These are phyloP conservation scores for Xylaria sp. DNA, from an alignment of 2,329 filamentous ascomycete genomes.

Conservation along the genomic window DNA sequence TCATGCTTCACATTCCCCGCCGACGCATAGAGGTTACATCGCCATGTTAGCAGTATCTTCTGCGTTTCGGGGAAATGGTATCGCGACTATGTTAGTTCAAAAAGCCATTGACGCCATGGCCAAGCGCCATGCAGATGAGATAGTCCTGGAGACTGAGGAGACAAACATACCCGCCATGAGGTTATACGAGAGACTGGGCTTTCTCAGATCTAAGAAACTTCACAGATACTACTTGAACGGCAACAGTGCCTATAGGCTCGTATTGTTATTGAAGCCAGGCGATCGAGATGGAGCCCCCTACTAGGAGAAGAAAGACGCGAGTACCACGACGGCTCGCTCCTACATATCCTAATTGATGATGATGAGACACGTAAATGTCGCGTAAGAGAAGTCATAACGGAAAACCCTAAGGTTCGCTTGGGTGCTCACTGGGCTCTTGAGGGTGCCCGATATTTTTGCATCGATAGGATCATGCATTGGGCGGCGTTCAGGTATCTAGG, in stretches of 20 bases:
- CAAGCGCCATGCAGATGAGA: conserved; percentile 84
- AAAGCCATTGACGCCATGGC: conserved; percentile 93
- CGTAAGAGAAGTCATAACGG: not conserved
- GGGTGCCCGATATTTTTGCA: conserved; percentile 20
- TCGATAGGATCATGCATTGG: conserved; percentile 33
- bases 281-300: conserved; percentile 33
- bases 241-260: conserved; percentile 89
- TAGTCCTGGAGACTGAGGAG: conserved; percentile 96
- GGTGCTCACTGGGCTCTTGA: conserved; percentile 16
- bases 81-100: conserved; percentile 88
- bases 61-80: conserved; percentile 82
- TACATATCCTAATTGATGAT: not conserved
- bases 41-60: conserved; percentile 96
- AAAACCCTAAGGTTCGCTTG: not conserved
- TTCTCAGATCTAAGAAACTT: conserved; percentile 89
- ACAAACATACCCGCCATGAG: conserved; percentile 90
- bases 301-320: conserved; percentile 16
- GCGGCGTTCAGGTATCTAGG: conserved; percentile 30
- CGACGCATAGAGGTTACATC: conserved; percentile 88
- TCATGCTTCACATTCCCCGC: conserved; percentile 82
- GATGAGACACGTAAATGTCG: not conserved
- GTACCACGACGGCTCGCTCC: not conserved
- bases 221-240: conserved; percentile 97
- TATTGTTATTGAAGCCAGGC: conserved; percentile 77
- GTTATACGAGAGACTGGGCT: conserved; percentile 91